phyloP scores from a whole-genome alignment of 192 early-diverging fungal genomes.

The Obelidium mucronatum region DNA sequence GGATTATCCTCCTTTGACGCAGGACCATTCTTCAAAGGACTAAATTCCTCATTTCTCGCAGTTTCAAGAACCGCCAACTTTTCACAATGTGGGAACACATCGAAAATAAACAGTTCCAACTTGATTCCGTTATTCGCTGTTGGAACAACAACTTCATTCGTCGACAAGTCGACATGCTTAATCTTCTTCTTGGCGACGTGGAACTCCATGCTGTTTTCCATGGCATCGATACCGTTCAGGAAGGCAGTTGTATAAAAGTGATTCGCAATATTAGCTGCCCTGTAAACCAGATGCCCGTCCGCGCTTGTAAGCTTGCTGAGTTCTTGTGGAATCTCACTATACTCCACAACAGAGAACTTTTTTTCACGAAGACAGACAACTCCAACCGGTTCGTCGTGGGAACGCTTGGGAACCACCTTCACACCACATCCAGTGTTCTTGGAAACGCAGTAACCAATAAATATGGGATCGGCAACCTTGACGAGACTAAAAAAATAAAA shows the following conservation, averaged over 20 bases:
- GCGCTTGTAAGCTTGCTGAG: constrained; percentile 72
- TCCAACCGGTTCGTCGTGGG: constrained; percentile 90
- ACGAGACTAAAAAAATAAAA: constrained; percentile 62
- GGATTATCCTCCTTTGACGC: constrained; percentile 88
- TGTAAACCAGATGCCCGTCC: constrained; percentile 77
- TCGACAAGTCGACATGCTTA: constrained; percentile 79
- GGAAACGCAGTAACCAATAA: constrained; percentile 91
- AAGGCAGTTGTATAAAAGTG: constrained; percentile 97
- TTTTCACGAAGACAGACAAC: constrained; percentile 91
- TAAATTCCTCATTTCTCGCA: constrained; percentile 94
- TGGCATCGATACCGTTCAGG: constrained; percentile 80
- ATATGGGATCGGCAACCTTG: constrained; percentile 95
- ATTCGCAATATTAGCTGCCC: constrained; percentile 97
- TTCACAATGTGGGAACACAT: constrained; percentile 93
- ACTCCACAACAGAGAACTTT: constrained; percentile 91
- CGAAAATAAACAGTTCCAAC: constrained; percentile 99
- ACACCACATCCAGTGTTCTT: constrained; percentile 94
- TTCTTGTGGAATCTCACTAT: constrained; percentile 88
- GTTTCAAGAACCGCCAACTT: constrained; percentile 92
- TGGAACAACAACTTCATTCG: constrained; percentile 76
- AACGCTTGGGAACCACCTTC: constrained; percentile 90
- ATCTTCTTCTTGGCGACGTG: constrained; percentile 99
- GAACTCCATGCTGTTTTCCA: constrained; percentile 89
- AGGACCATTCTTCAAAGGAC: constrained; percentile 97
- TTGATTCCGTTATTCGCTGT: constrained; percentile 94